Conservation (phyloP, 148 eudicot species). For the Vaccinium vitisidaea region DNA sequence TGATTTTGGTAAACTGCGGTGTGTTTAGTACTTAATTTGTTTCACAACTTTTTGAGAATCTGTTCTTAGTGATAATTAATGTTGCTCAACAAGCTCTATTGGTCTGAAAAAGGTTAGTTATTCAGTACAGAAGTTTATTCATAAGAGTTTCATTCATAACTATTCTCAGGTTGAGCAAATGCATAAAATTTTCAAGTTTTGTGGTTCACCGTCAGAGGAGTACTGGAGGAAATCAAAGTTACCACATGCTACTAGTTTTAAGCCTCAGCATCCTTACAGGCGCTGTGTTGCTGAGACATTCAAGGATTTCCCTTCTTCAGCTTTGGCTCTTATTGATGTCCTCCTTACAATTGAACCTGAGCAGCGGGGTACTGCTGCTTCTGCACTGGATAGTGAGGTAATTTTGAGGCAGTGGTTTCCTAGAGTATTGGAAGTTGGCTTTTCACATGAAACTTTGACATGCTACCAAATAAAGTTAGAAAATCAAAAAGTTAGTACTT, state of each 20-base stretch:
- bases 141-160: neutral
- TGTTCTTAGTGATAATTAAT: neutral
- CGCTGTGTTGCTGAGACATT: constrained; percentile 64
- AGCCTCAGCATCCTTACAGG: constrained; percentile 67
- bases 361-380: constrained; percentile 56
- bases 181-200: constrained; percentile 95
- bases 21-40: neutral
- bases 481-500: neutral
- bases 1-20: neutral
- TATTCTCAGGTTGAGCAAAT: constrained; percentile 81
- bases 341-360: constrained; percentile 82
- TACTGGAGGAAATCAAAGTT: constrained; percentile 76
- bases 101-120: neutral
- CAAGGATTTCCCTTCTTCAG: constrained; percentile 66
- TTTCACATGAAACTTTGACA: neutral
- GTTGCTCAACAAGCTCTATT: neutral
- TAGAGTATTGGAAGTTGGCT: neutral
- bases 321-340: constrained; percentile 58
- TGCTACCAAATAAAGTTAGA: neutral
- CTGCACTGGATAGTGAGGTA: constrained; percentile 80
- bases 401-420: constrained; percentile 2
- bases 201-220: constrained; percentile 94
- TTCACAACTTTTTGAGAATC: neutral
- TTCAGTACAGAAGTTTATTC: neutral
- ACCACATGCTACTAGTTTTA: constrained; percentile 81